Conservation (phyloP, 306 rosid genomes). For the Prunus persica region Prunus_persica_NCBIv2 NC_034016.1:20983501-20984000, state of each 20-base stretch:
- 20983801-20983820: background rate
- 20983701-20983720: conserved; percentile 5
- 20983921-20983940: too few relatives aligned
- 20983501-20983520: conserved; percentile 84
- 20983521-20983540: conserved; percentile 59
- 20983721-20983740: conserved; percentile 13
- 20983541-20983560: conserved; percentile 16
- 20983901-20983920: background rate
- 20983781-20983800: conserved; percentile 2
- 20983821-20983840: background rate
- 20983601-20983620: conserved; percentile 40
- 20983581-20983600: background rate
- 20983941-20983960: too few relatives aligned
- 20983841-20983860: background rate
- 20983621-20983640: conserved; percentile 35
- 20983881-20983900: background rate
- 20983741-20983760: conserved; percentile 21
- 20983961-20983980: too few relatives aligned
- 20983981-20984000: too few relatives aligned
- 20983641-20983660: conserved; percentile 40
- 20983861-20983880: background rate
- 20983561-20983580: conserved; percentile 23
- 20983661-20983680: conserved; percentile 20
- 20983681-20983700: conserved; percentile 20
- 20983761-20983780: conserved; percentile 14